phyloP scores from a whole-genome alignment of 208 protist genomes.

The Endotrypanum monterogeii region DNA sequence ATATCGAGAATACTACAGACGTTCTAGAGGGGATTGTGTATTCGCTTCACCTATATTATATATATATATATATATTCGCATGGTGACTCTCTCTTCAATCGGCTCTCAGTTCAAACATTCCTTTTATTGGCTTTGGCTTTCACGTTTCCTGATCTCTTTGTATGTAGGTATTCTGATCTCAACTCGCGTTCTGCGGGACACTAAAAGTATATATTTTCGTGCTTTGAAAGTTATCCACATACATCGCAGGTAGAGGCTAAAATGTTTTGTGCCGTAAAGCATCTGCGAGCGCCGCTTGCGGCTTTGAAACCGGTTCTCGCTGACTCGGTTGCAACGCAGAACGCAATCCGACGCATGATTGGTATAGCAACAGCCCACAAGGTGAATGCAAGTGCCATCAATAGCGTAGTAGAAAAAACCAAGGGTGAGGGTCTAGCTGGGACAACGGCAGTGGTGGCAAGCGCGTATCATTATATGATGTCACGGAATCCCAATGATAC shows the following conservation, averaged over 20 bases:
- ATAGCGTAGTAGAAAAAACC: conserved; percentile 74
- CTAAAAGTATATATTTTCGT: background rate
- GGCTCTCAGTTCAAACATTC: background rate
- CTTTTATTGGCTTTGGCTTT: background rate
- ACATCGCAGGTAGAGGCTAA: background rate
- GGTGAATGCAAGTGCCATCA: conserved; percentile 55
- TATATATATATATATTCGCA: no score
- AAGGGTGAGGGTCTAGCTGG: conserved; percentile 73
- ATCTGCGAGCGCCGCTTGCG: conserved; percentile 54
- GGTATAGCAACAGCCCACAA: conserved; percentile 39
- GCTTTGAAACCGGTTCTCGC: conserved; percentile 73
- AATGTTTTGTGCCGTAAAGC: conserved; percentile 58
- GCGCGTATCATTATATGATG: conserved; percentile 50
- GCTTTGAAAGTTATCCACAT: background rate
- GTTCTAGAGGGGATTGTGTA: background rate
- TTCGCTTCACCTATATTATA: background rate
- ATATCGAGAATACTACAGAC: background rate
- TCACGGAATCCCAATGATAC: conserved; percentile 52
- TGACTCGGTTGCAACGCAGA: conserved; percentile 56
- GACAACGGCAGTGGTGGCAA: conserved; percentile 47
- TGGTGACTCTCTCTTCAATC: background rate
- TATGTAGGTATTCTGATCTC: background rate
- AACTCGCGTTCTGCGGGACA: background rate
- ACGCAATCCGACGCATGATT: conserved; percentile 59
- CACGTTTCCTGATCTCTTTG: conserved; percentile 10